Conservation (phyloP, 2,329 filamentous ascomycete genomes). For the Fusarium compactum region DNA sequence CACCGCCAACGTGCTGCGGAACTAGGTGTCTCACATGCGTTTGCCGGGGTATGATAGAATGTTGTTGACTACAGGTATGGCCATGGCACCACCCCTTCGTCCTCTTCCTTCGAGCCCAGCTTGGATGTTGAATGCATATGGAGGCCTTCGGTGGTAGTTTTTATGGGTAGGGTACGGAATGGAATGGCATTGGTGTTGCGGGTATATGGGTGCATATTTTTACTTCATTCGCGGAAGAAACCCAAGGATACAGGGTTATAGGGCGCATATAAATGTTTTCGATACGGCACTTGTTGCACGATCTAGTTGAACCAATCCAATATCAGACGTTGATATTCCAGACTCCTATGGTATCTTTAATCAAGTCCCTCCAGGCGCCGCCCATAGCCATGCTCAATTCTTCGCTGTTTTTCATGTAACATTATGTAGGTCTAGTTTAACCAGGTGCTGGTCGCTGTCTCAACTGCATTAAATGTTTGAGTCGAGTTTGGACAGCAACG, state of each 20-base stretch:
- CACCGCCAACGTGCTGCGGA: constrained; percentile 75
- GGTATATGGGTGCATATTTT: constrained; percentile 2
- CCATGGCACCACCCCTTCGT: background rate
- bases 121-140: background rate
- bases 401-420: constrained; percentile 2
- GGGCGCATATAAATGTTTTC: constrained; percentile 16
- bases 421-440: constrained; percentile 23
- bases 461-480: constrained; percentile 59
- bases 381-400: constrained; percentile 37
- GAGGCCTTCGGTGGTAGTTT: constrained; percentile 6
- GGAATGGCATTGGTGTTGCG: constrained; percentile 29
- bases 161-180: constrained; percentile 20
- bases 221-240: constrained; percentile 10
- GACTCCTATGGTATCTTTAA: constrained; percentile 48
- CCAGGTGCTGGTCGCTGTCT: constrained; percentile 54
- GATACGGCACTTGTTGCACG: background rate
- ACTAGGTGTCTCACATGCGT: constrained; percentile 45
- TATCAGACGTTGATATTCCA: constrained; percentile 37
- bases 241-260: constrained; percentile 9
- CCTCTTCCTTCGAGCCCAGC: background rate
- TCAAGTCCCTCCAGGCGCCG: constrained; percentile 45
- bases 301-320: background rate
- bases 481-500: constrained; percentile 55
- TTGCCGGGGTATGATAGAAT: constrained; percentile 18
- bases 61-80: background rate